Conservation (phyloP, 31 red algal genomes). For the Odonthalia washingtoniensis region DNA sequence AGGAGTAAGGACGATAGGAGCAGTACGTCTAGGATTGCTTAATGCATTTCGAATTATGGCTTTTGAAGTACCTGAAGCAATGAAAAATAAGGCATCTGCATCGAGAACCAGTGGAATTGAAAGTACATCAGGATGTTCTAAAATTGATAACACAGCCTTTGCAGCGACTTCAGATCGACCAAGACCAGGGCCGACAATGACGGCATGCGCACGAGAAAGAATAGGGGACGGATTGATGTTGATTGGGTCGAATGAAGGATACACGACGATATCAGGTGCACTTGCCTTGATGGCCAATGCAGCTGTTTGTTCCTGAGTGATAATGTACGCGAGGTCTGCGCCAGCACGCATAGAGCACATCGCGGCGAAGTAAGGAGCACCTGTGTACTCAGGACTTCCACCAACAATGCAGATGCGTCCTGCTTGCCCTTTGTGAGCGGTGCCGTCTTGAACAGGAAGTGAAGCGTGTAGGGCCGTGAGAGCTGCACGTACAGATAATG, state of each 20-base stretch:
- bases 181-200: conserved; percentile 88
- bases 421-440: conserved; percentile 75
- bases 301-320: conserved; percentile 46
- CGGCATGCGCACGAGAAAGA: conserved; percentile 64
- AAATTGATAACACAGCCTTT: conserved; percentile 36
- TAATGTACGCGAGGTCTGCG: conserved; percentile 79
- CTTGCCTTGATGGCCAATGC: conserved; percentile 80
- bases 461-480: background rate
- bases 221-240: background rate
- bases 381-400: conserved; percentile 86
- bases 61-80: conserved; percentile 4
- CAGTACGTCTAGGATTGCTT: background rate
- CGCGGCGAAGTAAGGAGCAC: conserved; percentile 90
- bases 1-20: conserved; percentile 73
- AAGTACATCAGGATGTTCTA: conserved; percentile 16
- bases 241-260: conserved; percentile 34
- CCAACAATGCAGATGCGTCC: conserved; percentile 87
- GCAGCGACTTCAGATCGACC: conserved; percentile 54
- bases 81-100: conserved; percentile 86
- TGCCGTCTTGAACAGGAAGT: conserved; percentile 18
- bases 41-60: background rate
- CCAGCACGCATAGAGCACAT: conserved; percentile 81
- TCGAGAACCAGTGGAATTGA: conserved; percentile 69
- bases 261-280: conserved; percentile 91
- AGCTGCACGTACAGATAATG: background rate